Evolutionary conservation across 305 asterid genomes (phyloP).

Genomic region (Andrographis paniculata): DNA sequence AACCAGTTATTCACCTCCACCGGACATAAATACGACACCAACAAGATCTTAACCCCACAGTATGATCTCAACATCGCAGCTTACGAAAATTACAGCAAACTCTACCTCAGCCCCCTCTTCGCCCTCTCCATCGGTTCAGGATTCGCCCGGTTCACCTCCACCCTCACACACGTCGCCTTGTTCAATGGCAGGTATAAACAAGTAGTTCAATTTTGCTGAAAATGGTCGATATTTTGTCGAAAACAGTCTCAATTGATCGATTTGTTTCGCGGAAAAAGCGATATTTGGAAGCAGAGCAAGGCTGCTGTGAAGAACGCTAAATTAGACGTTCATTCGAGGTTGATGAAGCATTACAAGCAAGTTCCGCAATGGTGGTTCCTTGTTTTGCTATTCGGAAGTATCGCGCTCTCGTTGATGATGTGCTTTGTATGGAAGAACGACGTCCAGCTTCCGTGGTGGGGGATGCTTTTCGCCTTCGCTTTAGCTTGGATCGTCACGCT

Average conservation of each 20-base stretch:
- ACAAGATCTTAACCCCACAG: conserved; percentile 78
- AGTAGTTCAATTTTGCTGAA: too few relatives aligned
- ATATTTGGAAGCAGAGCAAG: conserved; percentile 85
- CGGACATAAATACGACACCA: conserved; percentile 71
- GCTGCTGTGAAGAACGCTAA: conserved; percentile 64
- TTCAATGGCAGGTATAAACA: conserved; percentile 69
- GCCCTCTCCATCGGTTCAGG: conserved; percentile 97
- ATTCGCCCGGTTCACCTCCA: conserved; percentile 92
- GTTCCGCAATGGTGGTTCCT: conserved; percentile 96
- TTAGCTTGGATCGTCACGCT: conserved; percentile 88
- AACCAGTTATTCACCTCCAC: conserved; percentile 62
- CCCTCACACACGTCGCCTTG: conserved; percentile 86
- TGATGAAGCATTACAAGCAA: conserved; percentile 80
- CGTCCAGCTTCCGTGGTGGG: conserved; percentile 97
- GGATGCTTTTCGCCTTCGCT: conserved; percentile 72
- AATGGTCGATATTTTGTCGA: too few relatives aligned
- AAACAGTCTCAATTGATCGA: background rate
- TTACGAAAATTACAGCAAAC: conserved; percentile 73
- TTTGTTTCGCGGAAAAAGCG: conserved; percentile 31
- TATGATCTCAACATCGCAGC: conserved; percentile 70
- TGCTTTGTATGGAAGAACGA: conserved; percentile 70
- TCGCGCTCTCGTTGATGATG: conserved; percentile 51
- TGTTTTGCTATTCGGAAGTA: conserved; percentile 50
- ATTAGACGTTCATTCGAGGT: conserved; percentile 57
- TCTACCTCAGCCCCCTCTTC: conserved; percentile 91